These are phyloP conservation scores for Mycena olivaceomarginata DNA, from an alignment of 768 basidiomycete species.

Conservation along the genomic window DNA sequence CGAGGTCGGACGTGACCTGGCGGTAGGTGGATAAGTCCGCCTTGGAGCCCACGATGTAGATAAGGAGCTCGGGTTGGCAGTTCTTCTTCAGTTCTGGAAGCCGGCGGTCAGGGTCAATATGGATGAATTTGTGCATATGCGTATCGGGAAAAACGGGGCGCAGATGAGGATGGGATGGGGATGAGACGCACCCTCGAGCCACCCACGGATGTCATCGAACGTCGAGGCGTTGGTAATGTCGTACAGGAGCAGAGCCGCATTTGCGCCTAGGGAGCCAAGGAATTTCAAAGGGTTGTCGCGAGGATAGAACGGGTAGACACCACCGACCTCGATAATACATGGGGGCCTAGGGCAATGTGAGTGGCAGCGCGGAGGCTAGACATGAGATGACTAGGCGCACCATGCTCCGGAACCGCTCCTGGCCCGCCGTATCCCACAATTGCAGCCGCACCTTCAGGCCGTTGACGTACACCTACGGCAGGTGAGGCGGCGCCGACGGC, in stretches of 20 bases:
- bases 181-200: constrained; percentile 85
- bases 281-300: constrained; percentile 43
- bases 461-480: constrained; percentile 70
- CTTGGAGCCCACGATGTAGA: constrained; percentile 97
- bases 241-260: constrained; percentile 95
- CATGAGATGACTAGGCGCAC: constrained; percentile 60
- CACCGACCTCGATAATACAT: constrained; percentile 91
- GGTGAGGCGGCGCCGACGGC: neutral
- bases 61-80: constrained; percentile 90
- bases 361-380: constrained; percentile 18
- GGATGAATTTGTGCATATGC: constrained; percentile 28
- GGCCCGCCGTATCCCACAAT: constrained; percentile 96
- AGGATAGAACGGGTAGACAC: constrained; percentile 41
- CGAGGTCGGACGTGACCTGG: constrained; percentile 88
- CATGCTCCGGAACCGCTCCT: constrained; percentile 95
- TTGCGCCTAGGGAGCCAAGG: constrained; percentile 75
- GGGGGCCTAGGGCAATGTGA: constrained; percentile 77
- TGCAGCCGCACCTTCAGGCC: constrained; percentile 91
- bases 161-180: neutral
- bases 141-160: neutral
- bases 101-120: neutral
- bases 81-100: constrained; percentile 91
- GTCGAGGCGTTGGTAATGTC: constrained; percentile 94
- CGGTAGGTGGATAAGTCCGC: constrained; percentile 85
- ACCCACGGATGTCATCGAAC: constrained; percentile 93